Evolutionary conservation across 176 grass and related monocot genomes (phyloP).

Genomic region (Pontederia crassipes): DNA sequence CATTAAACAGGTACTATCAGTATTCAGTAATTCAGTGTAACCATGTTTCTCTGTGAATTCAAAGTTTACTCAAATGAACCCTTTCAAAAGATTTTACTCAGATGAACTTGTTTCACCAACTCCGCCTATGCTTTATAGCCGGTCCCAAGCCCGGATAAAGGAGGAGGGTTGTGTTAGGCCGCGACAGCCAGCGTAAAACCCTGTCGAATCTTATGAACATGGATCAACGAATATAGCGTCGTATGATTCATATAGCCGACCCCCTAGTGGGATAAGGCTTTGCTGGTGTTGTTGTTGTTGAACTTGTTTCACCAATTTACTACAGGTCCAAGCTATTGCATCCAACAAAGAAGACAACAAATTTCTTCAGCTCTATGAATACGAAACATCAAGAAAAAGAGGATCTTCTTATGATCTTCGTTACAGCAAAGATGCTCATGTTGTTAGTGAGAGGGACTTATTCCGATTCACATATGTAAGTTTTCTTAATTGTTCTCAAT

Average conservation of each 20-base stretch:
- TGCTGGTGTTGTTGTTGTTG: no score
- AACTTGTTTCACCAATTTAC: not conserved
- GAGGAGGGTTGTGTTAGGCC: no score
- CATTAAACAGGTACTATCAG: slow-evolving; percentile 60
- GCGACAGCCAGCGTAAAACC: no score
- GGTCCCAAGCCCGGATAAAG: no score
- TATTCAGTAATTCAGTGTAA: not conserved
- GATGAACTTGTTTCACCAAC: not conserved
- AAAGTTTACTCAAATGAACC: not conserved
- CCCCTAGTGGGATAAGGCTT: no score
- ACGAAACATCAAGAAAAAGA: slow-evolving; percentile 84
- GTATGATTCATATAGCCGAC: no score
- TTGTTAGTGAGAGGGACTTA: slow-evolving; percentile 80
- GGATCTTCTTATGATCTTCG: slow-evolving; percentile 68
- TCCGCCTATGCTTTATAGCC: no score
- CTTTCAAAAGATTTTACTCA: not conserved
- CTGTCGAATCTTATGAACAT: no score
- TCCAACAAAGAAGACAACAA: slow-evolving; percentile 89
- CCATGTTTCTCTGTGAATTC: not conserved
- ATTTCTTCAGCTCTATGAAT: slow-evolving; percentile 82
- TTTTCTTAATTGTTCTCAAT: not conserved
- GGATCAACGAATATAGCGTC: no score
- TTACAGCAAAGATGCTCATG: slow-evolving; percentile 86
- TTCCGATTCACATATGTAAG: slow-evolving; percentile 92
- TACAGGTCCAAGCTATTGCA: slow-evolving; percentile 93